A percentile compares a stretch with the other conserved stretches of the same genome.
Evolutionary conservation across 1,284 basidiomycete species (phyloP).

Genomic region (Coniferiporia weirii): DNA sequence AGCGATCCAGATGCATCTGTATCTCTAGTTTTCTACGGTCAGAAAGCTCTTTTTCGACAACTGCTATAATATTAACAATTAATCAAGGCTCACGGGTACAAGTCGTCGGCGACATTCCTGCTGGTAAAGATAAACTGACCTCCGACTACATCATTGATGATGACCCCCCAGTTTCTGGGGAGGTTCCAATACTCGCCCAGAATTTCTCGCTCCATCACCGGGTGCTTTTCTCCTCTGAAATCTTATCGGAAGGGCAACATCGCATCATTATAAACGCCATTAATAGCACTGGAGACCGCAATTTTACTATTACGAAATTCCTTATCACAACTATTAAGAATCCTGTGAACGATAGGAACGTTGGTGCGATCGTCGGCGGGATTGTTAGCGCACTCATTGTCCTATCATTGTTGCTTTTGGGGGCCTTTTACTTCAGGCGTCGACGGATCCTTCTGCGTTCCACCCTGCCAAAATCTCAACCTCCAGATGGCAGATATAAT

Average conservation of each 20-base stretch:
- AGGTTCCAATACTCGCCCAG: no score
- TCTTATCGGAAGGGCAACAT: background rate
- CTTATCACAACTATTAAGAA: background rate
- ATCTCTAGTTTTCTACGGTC: background rate
- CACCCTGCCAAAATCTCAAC: no score
- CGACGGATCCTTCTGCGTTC: no score
- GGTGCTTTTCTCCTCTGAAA: no score
- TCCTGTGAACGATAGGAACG: background rate
- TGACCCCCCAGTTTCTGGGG: background rate
- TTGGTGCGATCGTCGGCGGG: background rate
- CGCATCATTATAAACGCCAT: slow-evolving; percentile 7
- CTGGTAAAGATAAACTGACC: background rate
- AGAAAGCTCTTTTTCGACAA: background rate
- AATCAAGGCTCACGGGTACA: slow-evolving; percentile 2
- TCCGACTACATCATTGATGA: slow-evolving; percentile 10
- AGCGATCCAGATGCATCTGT: background rate
- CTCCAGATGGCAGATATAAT: no score
- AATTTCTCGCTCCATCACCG: no score
- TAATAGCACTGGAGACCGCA: slow-evolving; percentile 4
- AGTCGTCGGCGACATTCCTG: slow-evolving; percentile 4
- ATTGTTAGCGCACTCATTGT: background rate
- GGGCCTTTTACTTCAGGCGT: no score
- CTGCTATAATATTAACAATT: background rate
- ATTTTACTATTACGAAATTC: slow-evolving; percentile 3
- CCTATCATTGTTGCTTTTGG: background rate